Evolutionary conservation across 495 filamentous ascomycete species (phyloP), one percentile per base, ranked within the genome.

Genomic region (Aspergillus baeticus): DNA sequence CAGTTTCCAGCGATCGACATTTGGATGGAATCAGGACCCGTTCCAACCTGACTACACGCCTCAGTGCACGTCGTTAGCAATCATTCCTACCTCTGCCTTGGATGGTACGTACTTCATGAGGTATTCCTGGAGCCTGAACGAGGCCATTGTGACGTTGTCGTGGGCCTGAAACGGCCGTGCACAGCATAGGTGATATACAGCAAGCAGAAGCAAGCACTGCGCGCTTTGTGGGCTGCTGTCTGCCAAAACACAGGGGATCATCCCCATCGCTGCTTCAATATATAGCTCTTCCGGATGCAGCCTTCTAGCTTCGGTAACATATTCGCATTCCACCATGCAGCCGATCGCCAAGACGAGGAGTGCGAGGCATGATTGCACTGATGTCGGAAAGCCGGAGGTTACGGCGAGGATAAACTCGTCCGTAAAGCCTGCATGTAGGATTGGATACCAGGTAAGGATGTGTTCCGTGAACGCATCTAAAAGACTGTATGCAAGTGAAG

Each of bases 361-460:
- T 2, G 53, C 10, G 39, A 48, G 53, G 42, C 53, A 55, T 13
- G 53, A 48, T 15, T 35, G 42, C 10, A 42, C 15, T 1, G 42
- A 55, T 8, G 29, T 33, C 5, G 42, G 53, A 15, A 55, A 55
- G 10, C 7, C 37, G 6, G 31, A 29, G 1, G 42, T 21, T 21
- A 38, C 33, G 8, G 43, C 23, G 6, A 35, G 53, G 8, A 55
- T 18, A 35, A 47, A 55, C 34, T 55, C 53, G 29, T n/a, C 5
- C 2, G 37, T 48, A 38, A 23, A 55, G 42, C 39, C 33, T 1
- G 42, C 31, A 11, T 35, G 53, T 6, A 55, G 43, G 15, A 55
- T 44, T 36, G 53, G 53, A 48, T 55, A 48, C 53, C 53, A 55
- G 34, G n/a, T 11, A 38, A 48, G 53, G 29, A 47, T 43, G 1